Evolutionary conservation across 129 eudicot genomes (phyloP).

Genomic region (Ambrosia artemisiifolia): DNA sequence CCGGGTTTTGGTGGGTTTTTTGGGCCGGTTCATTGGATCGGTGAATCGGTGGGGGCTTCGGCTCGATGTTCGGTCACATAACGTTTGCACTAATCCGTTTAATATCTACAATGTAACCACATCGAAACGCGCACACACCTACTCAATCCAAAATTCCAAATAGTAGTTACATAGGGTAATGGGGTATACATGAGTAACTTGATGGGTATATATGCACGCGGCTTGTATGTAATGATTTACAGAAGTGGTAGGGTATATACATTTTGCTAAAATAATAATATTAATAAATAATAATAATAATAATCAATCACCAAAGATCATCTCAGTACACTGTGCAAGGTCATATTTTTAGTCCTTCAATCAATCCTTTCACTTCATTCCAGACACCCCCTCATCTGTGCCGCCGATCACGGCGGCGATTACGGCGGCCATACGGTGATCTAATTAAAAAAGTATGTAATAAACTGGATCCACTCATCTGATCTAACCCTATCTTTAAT

Average conservation of each 20-base stretch:
- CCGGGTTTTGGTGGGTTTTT: too few species aligned
- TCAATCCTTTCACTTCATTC: not conserved
- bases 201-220: not conserved
- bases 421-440: conserved; percentile 23
- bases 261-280: not conserved
- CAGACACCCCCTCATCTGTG: not conserved
- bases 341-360: not conserved
- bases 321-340: not conserved
- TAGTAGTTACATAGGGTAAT: too few species aligned
- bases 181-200: not conserved
- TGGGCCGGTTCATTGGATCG: too few species aligned
- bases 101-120: too few species aligned
- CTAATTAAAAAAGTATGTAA: conserved; percentile 3
- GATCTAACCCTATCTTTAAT: not conserved
- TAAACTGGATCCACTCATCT: conserved; percentile 7
- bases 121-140: too few species aligned
- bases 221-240: not conserved
- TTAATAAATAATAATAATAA: too few species aligned
- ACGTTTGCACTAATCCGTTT: too few species aligned
- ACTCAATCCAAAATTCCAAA: too few species aligned
- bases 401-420: conserved; percentile 18
- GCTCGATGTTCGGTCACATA: too few species aligned
- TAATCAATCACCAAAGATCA: not conserved
- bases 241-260: not conserved
- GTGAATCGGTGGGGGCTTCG: too few species aligned